phyloP scores from a whole-genome alignment of 352 stramenopile species.

The Globisporangium abappressorium region DNA sequence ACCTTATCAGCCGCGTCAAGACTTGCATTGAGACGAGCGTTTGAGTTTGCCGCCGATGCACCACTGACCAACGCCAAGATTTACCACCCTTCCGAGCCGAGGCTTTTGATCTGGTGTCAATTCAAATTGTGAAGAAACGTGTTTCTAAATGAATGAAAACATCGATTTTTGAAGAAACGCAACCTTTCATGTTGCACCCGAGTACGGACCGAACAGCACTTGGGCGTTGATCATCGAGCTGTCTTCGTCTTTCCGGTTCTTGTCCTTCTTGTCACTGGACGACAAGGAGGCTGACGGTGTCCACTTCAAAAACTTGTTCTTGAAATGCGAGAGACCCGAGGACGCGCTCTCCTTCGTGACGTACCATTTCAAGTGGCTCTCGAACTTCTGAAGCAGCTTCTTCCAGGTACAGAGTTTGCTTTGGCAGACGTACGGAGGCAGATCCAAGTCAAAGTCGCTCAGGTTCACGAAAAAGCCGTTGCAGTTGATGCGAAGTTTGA shows the following conservation, averaged over 20 bases:
- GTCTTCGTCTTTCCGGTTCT: slow-evolving; percentile 62
- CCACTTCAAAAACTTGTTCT: slow-evolving; percentile 85
- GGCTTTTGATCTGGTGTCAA: background rate
- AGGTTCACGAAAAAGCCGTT: slow-evolving; percentile 87
- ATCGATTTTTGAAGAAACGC: background rate
- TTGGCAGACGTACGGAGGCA: slow-evolving; percentile 78
- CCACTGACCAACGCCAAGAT: background rate
- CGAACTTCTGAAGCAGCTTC: slow-evolving; percentile 80
- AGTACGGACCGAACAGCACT: slow-evolving; percentile 79
- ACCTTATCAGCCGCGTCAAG: slow-evolving; percentile 63
- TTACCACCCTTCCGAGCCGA: background rate
- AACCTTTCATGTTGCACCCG: slow-evolving; percentile 25
- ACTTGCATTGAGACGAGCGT: slow-evolving; percentile 52
- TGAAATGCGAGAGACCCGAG: slow-evolving; percentile 80
- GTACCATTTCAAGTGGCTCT: slow-evolving; percentile 81
- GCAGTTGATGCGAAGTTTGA: slow-evolving; percentile 78
- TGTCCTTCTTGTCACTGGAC: slow-evolving; percentile 58
- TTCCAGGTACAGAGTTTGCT: slow-evolving; percentile 81
- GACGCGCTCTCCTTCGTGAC: slow-evolving; percentile 81
- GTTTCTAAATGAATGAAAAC: background rate
- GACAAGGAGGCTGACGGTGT: slow-evolving; percentile 40
- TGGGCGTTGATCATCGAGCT: slow-evolving; percentile 58
- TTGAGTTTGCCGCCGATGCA: background rate
- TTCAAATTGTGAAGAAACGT: background rate
- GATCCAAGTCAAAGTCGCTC: slow-evolving; percentile 72